Evolutionary conservation across 768 basidiomycete genomes (phyloP).

Genomic region (Lentinula aciculospora): DNA sequence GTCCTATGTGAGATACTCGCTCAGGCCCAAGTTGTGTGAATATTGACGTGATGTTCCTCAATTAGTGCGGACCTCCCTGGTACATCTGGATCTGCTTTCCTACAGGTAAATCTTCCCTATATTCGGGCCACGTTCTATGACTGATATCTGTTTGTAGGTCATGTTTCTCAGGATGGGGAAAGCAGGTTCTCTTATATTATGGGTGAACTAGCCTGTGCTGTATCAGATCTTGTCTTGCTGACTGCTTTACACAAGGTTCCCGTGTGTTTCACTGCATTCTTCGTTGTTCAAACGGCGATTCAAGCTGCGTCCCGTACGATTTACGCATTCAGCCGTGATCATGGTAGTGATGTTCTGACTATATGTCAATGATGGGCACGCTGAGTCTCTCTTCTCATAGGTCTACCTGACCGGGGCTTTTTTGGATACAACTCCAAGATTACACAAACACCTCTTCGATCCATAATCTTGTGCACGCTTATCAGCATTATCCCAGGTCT

Average conservation of each 20-base stretch:
- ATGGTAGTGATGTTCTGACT: slow-evolving; percentile 38
- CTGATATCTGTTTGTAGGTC: slow-evolving; percentile 37
- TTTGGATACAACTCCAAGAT: slow-evolving; percentile 59
- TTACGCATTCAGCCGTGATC: slow-evolving; percentile 81
- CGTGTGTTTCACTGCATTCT: slow-evolving; percentile 84
- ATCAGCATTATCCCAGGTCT: slow-evolving; percentile 66
- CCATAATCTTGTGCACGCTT: slow-evolving; percentile 69
- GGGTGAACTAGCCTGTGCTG: slow-evolving; percentile 38
- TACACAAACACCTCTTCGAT: slow-evolving; percentile 72
- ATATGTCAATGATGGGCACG: background rate
- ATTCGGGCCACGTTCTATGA: background rate
- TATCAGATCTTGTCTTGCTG: background rate
- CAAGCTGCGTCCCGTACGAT: slow-evolving; percentile 81
- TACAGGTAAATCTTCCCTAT: slow-evolving; percentile 36
- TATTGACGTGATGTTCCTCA: slow-evolving; percentile 10
- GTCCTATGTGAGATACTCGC: slow-evolving; percentile 48
- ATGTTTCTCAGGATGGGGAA: slow-evolving; percentile 74
- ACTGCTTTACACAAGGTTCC: slow-evolving; percentile 37
- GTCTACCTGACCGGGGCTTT: slow-evolving; percentile 72
- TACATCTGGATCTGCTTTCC: slow-evolving; percentile 64
- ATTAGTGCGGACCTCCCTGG: slow-evolving; percentile 61
- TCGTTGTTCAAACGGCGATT: slow-evolving; percentile 74
- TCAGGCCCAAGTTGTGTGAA: background rate
- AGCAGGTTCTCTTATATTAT: slow-evolving; percentile 69
- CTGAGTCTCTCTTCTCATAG: slow-evolving; percentile 20